These are phyloP conservation scores for Pezicula carpinea DNA, from an alignment of 2,329 filamentous ascomycete genomes.

Conservation along the genomic window DNA sequence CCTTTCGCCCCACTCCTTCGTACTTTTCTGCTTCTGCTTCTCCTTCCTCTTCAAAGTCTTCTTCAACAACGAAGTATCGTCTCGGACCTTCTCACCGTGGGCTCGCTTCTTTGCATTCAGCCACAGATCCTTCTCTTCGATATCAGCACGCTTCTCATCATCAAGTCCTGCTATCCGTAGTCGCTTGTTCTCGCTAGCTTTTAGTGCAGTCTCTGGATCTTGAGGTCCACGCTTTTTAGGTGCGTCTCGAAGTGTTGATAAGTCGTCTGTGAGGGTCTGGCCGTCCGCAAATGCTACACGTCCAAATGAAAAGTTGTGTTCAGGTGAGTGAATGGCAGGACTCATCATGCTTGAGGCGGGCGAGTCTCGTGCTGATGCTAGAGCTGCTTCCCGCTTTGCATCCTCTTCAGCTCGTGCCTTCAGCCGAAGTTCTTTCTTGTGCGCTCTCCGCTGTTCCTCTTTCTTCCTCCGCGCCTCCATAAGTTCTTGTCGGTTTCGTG, in stretches of 20 bases:
- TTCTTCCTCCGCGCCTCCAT: conserved; percentile 86
- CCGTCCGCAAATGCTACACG: conserved; percentile 89
- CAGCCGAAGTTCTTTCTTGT: conserved; percentile 80
- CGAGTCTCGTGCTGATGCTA: conserved; percentile 55
- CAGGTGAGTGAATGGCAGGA: conserved; percentile 46
- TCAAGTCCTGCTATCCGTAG: conserved; percentile 72
- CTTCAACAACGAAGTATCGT: conserved; percentile 83
- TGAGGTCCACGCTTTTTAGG: conserved; percentile 77
- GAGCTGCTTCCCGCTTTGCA: conserved; percentile 55
- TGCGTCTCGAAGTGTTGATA: conserved; percentile 56
- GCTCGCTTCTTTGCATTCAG: conserved; percentile 83
- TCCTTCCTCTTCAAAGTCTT: conserved; percentile 95
- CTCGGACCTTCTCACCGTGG: conserved; percentile 83
- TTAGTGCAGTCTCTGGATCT: conserved; percentile 81
- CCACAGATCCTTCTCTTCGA: conserved; percentile 93
- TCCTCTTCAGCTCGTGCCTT: conserved; percentile 79
- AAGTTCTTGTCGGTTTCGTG: conserved; percentile 83
- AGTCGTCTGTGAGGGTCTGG: conserved; percentile 68
- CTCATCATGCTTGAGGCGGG: conserved; percentile 50
- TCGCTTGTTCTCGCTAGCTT: conserved; percentile 81
- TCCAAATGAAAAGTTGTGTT: conserved; percentile 81
- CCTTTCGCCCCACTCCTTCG: conserved; percentile 78
- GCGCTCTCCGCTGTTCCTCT: conserved; percentile 77
- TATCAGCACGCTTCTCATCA: conserved; percentile 74
- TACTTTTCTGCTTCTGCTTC: conserved; percentile 82